A percentile compares a stretch with the other conserved stretches of the same genome.
These are phyloP conservation scores for Globisporangium nodosum DNA, from an alignment of 352 stramenopile genomes.

Conservation along the genomic window DNA sequence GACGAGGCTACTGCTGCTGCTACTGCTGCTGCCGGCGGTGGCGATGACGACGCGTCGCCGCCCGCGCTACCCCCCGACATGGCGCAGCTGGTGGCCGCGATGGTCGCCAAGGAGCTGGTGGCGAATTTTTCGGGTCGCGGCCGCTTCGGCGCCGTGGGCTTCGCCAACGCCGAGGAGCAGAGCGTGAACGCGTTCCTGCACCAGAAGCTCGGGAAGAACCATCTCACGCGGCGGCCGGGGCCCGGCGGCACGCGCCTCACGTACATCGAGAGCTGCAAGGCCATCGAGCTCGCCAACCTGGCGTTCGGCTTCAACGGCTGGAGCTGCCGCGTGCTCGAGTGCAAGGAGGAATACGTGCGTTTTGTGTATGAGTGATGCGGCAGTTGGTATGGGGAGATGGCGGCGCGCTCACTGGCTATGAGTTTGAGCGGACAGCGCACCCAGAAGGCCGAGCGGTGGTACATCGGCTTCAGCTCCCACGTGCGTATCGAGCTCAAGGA, in stretches of 20 bases:
- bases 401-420: background rate
- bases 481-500: conserved; percentile 86
- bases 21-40: background rate
- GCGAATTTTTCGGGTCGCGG: conserved; percentile 1
- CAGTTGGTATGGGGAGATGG: too few relatives aligned
- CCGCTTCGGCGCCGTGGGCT: conserved; percentile 62
- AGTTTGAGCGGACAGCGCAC: conserved; percentile 31
- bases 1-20: conserved; percentile 14
- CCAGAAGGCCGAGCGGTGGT: conserved; percentile 69
- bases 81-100: conserved; percentile 31
- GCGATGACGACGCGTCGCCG: background rate
- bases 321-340: conserved; percentile 79
- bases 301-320: conserved; percentile 88
- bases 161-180: conserved; percentile 38
- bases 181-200: conserved; percentile 67
- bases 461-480: conserved; percentile 67
- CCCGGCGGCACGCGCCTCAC: conserved; percentile 70
- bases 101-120: conserved; percentile 34
- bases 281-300: conserved; percentile 83
- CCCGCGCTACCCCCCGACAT: conserved; percentile 19
- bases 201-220: conserved; percentile 80
- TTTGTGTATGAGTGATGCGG: too few relatives aligned
- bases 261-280: conserved; percentile 88
- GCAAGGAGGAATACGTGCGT: conserved; percentile 83
- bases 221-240: conserved; percentile 55